Evolutionary conservation across 345 rosid species (phyloP).

Genomic region (Lepidium aucheri): DNA sequence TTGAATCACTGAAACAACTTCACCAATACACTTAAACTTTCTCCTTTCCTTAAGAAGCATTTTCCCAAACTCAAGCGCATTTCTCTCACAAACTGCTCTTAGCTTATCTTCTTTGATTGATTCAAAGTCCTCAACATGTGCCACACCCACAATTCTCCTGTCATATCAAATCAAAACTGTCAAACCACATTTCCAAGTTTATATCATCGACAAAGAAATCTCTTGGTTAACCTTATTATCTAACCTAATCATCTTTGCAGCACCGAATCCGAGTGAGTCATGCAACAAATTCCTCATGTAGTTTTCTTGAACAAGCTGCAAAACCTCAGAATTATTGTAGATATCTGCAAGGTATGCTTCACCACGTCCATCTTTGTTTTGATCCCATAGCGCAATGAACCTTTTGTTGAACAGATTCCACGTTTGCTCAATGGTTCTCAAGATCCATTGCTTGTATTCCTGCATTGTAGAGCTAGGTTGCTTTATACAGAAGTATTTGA

Average conservation of each 20-base stretch:
- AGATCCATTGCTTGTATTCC: conserved; percentile 73
- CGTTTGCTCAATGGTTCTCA: conserved; percentile 60
- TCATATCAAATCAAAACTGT: neutral
- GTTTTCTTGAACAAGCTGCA: conserved; percentile 50
- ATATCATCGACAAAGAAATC: neutral
- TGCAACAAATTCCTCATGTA: conserved; percentile 66
- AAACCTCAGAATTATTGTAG: conserved; percentile 57
- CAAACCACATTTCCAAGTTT: neutral
- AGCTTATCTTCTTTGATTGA: conserved; percentile 51
- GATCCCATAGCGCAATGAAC: conserved; percentile 62
- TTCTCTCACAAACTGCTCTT: conserved; percentile 66
- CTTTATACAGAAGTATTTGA: neutral
- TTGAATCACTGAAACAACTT: conserved; percentile 55
- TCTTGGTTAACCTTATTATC: neutral
- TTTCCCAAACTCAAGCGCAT: conserved; percentile 65
- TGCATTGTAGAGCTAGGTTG: conserved; percentile 19
- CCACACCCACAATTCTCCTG: conserved; percentile 95
- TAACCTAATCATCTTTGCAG: conserved; percentile 96
- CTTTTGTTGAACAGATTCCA: conserved; percentile 66
- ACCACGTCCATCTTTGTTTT: conserved; percentile 70
- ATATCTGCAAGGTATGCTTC: conserved; percentile 85
- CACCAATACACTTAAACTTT: conserved; percentile 51
- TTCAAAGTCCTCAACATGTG: conserved; percentile 96
- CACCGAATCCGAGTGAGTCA: conserved; percentile 87
- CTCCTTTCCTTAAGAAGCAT: conserved; percentile 70